phyloP scores from a whole-genome alignment of 2,329 filamentous ascomycete genomes.

The Nannizziopsis barbatae region DNA sequence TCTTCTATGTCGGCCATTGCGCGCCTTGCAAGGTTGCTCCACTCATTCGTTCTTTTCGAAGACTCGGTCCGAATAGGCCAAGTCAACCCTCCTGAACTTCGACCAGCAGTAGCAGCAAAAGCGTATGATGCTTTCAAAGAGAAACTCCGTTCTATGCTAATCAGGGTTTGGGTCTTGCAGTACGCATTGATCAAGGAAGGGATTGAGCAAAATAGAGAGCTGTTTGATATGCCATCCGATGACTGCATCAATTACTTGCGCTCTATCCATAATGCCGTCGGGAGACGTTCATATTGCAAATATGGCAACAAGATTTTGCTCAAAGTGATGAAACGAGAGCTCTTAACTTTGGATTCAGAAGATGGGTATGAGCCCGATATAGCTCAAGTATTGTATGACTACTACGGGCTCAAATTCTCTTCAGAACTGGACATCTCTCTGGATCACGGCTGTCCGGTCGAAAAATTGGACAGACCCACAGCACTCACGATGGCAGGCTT shows the following conservation, averaged over 20 bases:
- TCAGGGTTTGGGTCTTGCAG: conserved; percentile 76
- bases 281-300: conserved; percentile 75
- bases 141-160: conserved; percentile 74
- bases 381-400: conserved; percentile 70
- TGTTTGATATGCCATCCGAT: conserved; percentile 56
- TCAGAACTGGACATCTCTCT: conserved; percentile 54
- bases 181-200: conserved; percentile 70
- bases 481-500: conserved; percentile 75
- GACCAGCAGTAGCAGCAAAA: conserved; percentile 35
- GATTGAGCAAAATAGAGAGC: conserved; percentile 52
- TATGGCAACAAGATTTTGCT: conserved; percentile 77
- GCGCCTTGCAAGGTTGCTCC: conserved; percentile 61
- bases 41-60: conserved; percentile 69
- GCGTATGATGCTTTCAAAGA: conserved; percentile 44
- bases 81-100: conserved; percentile 49
- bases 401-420: conserved; percentile 69
- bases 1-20: conserved; percentile 61
- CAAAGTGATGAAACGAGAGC: conserved; percentile 75
- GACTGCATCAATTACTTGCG: conserved; percentile 70
- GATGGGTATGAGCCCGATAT: conserved; percentile 80
- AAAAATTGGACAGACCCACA: conserved; percentile 67
- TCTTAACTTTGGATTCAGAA: conserved; percentile 62
- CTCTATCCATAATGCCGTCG: conserved; percentile 71
- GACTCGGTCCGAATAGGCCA: conserved; percentile 76
- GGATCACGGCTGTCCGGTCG: conserved; percentile 68